Evolutionary conservation across 179 eudicot species (phyloP).

Genomic region (Monotropa hypopitys): DNA sequence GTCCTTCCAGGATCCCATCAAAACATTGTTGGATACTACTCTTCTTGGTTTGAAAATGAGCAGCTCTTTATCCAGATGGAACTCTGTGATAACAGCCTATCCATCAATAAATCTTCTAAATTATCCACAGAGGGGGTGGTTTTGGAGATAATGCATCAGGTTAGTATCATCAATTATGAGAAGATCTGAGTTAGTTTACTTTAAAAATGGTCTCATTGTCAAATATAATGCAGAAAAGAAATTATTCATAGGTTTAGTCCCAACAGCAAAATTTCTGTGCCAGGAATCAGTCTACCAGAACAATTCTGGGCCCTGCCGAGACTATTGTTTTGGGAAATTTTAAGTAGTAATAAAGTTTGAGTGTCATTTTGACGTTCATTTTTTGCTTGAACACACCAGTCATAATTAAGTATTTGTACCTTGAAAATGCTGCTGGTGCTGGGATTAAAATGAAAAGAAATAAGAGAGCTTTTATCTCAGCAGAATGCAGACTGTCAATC

Average conservation of each 20-base stretch:
- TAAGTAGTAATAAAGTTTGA: background rate
- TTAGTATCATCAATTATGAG: constrained; percentile 7
- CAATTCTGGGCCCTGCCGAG: background rate
- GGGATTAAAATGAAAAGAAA: background rate
- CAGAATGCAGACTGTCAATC: background rate
- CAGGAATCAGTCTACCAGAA: background rate
- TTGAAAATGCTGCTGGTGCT: background rate
- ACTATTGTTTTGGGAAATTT: background rate
- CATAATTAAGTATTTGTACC: background rate
- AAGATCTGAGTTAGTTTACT: background rate
- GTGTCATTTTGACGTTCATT: background rate
- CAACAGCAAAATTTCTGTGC: background rate
- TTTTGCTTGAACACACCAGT: background rate
- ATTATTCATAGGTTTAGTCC: too few relatives aligned
- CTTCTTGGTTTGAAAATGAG: constrained; percentile 86
- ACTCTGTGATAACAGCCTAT: constrained; percentile 70
- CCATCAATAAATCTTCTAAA: constrained; percentile 25
- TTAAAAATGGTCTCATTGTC: background rate
- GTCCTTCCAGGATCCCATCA: constrained; percentile 54
- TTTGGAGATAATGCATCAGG: constrained; percentile 58
- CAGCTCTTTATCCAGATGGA: constrained; percentile 83
- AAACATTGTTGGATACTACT: constrained; percentile 57
- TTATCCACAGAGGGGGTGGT: constrained; percentile 41
- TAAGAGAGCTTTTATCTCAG: background rate
- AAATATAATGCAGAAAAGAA: background rate